Conservation (phyloP, 495 filamentous ascomycete species). For the Pseudoneurospora amorphoporcata region DNA sequence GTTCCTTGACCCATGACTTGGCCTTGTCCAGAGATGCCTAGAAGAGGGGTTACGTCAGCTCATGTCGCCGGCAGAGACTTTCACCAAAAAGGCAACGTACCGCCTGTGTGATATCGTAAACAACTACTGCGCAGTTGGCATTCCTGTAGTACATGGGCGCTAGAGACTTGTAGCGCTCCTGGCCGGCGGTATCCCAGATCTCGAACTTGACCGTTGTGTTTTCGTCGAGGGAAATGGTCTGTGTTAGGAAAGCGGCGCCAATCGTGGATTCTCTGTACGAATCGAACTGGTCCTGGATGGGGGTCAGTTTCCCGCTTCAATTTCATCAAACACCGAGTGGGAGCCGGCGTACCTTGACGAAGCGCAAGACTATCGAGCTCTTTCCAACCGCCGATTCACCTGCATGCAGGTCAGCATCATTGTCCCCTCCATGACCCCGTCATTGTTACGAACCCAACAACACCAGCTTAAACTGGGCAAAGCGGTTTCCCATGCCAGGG, state of each 20-base stretch:
- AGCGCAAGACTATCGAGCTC: constrained; percentile 95
- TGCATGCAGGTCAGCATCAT: constrained; percentile 38
- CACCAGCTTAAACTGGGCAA: constrained; percentile 98
- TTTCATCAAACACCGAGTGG: neutral
- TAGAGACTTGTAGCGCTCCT: constrained; percentile 96
- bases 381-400: constrained; percentile 98
- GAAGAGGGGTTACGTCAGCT: constrained; percentile 1
- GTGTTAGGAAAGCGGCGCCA: constrained; percentile 96
- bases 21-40: constrained; percentile 96
- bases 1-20: constrained; percentile 98
- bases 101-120: constrained; percentile 98
- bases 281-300: constrained; percentile 90
- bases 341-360: constrained; percentile 69
- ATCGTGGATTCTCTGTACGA: constrained; percentile 98
- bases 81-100: constrained; percentile 42
- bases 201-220: constrained; percentile 98
- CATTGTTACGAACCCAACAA: constrained; percentile 55
- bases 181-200: constrained; percentile 98
- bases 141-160: constrained; percentile 99
- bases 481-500: constrained; percentile 53
- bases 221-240: constrained; percentile 95
- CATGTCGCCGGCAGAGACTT: neutral
- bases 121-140: constrained; percentile 96
- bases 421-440: constrained; percentile 1
- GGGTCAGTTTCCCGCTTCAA: constrained; percentile 8